Evolutionary conservation across 2,329 filamentous ascomycete genomes (phyloP), one percentile per base, ranked within the genome.

Genomic region (Colletotrichum plurivorum): DNA sequence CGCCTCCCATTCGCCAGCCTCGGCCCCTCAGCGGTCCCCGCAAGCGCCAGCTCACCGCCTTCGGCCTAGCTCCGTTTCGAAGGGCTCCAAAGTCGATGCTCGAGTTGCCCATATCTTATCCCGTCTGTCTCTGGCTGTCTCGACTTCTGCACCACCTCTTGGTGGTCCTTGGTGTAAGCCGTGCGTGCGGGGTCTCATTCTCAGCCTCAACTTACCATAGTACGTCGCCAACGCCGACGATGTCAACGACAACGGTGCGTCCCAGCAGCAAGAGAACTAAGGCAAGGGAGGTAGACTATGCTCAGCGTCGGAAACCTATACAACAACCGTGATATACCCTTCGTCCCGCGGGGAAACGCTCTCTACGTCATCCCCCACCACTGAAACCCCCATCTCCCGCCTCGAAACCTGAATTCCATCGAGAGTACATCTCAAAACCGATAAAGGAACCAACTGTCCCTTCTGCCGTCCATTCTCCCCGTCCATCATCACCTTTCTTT

Each of bases 321-420:
- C 7, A n/a, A 27, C 13, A 12, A 5, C 25, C 25, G 13, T n/a
- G 13, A 63, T 63, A 63, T 45, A 43, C 25, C 51, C 31, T 20
- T 39, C 36, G 15, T 31, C 46, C 39, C 39, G 48, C 25, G 39
- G 2, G 52, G 41, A 49, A 63, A 62, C 48, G 25, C 18, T 39
- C 15, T 51, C 56, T 41, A 63, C 60, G 51, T 56, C 60, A 63
- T 63, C 51, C 52, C 41, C 27, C 60, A 63, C 60, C n/a, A n/a
- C 41, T 63, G 60, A 63, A 63, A 56, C 60, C 43, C 18, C n/a
- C 46, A 20, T 55, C 22, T 63, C 51, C 48, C n/a, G 49, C 39
- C 25, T 22, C 16, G 13, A 22, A 55, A 53, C 22, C 48, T 45
- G 49, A 41, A 49, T 15, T 31, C 22, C 16, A 13, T 18, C 41